Evolutionary conservation across 2,329 filamentous ascomycete genomes (phyloP).

Genomic region (Penicillium sp.): DNA sequence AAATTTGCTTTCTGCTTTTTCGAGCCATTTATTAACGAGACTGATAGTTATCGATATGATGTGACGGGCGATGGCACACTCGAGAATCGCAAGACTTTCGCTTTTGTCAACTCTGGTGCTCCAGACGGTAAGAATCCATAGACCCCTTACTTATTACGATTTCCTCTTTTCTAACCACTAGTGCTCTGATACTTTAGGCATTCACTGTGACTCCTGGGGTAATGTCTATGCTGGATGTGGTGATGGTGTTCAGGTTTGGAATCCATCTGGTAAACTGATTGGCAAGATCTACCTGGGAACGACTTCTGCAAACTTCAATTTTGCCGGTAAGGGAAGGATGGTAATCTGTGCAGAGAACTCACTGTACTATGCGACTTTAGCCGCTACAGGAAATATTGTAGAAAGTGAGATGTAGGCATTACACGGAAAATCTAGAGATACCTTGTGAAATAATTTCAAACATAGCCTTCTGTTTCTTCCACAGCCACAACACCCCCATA

Average conservation of each 20-base stretch:
- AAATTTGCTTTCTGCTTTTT: neutral
- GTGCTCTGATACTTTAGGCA: slow-evolving; percentile 20
- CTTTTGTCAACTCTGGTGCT: slow-evolving; percentile 13
- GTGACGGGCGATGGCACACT: slow-evolving; percentile 17
- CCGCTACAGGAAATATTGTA: slow-evolving; percentile 19
- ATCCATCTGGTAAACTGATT: slow-evolving; percentile 53
- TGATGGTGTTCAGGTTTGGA: slow-evolving; percentile 61
- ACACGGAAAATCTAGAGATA: neutral
- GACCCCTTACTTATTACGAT: neutral
- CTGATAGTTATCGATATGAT: slow-evolving; percentile 16
- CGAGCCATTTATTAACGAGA: neutral
- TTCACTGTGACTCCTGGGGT: slow-evolving; percentile 58
- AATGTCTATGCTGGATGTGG: slow-evolving; percentile 61
- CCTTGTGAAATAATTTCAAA: neutral
- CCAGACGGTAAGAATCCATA: slow-evolving; percentile 13
- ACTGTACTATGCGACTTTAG: slow-evolving; percentile 24
- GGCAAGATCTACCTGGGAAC: slow-evolving; percentile 55
- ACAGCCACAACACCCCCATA: too few relatives aligned
- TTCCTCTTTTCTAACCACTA: neutral
- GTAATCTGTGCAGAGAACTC: slow-evolving; percentile 25
- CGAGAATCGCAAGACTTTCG: slow-evolving; percentile 24
- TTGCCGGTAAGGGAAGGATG: slow-evolving; percentile 38
- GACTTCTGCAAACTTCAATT: slow-evolving; percentile 53
- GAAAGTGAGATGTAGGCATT: slow-evolving; percentile 8
- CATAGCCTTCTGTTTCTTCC: too few relatives aligned